Conservation (phyloP, 163 green algal genomes). For the Smithsoniella earleae region DNA sequence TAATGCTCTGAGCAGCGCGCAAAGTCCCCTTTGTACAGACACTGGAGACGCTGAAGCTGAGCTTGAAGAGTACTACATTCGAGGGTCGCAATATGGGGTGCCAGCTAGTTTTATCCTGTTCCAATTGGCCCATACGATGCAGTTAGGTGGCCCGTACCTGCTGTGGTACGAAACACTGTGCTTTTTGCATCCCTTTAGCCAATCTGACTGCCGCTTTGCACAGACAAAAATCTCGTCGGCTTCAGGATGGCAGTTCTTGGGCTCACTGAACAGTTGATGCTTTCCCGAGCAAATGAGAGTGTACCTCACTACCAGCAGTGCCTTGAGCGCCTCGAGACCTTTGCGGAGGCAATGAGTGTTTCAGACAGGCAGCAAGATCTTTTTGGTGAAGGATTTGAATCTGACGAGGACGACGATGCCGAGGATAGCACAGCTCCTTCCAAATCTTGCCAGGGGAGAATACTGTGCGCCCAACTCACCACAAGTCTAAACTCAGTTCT, state of each 20-base stretch:
- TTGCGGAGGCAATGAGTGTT: conserved; percentile 25
- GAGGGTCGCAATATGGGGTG: conserved; percentile 8
- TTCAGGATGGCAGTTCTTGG: conserved; percentile 30
- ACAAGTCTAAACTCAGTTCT: too few relatives aligned
- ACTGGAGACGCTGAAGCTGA: conserved; percentile 1
- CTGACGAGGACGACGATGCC: background rate
- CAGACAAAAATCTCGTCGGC: too few relatives aligned
- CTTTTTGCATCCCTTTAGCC: too few relatives aligned
- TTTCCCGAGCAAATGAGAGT: conserved; percentile 11
- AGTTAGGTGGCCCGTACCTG: conserved; percentile 3
- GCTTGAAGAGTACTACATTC: conserved; percentile 10
- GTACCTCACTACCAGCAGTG: conserved; percentile 10
- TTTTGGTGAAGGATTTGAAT: conserved; percentile 24
- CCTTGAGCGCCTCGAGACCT: conserved; percentile 3
- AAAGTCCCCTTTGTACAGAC: conserved; percentile 18
- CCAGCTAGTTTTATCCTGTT: conserved; percentile 24
- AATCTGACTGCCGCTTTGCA: too few relatives aligned
- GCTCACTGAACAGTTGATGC: conserved; percentile 21
- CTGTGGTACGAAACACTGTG: conserved; percentile 1
- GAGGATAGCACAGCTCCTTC: background rate
- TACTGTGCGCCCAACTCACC: conserved; percentile 19
- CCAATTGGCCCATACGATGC: conserved; percentile 23
- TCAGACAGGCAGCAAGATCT: conserved; percentile 19
- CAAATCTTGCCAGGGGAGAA: conserved; percentile 15
- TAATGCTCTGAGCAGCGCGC: too few relatives aligned